Evolutionary conservation across 1,284 basidiomycete species (phyloP), one percentile per base, ranked within the genome.

Genomic region (Sporisorium scitamineum): DNA sequence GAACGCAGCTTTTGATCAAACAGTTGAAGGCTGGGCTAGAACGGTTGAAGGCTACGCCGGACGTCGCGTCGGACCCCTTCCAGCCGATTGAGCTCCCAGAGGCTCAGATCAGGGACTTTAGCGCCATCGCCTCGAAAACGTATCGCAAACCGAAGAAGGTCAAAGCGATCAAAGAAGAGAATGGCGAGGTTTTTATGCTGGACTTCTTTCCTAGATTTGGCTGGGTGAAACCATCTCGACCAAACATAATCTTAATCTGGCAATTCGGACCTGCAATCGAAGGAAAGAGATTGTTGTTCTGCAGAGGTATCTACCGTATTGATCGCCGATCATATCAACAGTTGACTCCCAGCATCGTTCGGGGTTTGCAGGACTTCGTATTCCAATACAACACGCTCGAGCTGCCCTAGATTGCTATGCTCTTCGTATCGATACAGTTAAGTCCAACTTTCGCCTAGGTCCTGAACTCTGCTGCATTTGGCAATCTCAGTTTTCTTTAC

Each of bases 281-380:
- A 16, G 50, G 50, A 44, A 60, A 18, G 27, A 39, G 48, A 8
- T 16, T 60, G 34, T 16, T 44, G 27, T 53, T 60, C 13, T 50
- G 48, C 37, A 32, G 50, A 18, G 58, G 58, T 2, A n/a, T 60
- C 34, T 60, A 39, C 50, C 3, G 16, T 27, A 2, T 60, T 9
- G 39, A 18, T 20, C 3, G 5, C 9, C 0, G 14, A 5, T 18
- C 22, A 11, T 60, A 50, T n/a, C 11, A 27, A 0, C 48, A 18
- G 8, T 20, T 60, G 39, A 53, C 58, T 14, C 20, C 50, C 16
- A 11, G 24, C 3, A 5, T 29, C 3, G 20, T 60, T 18, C 29
- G 27, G 8, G 39, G 52, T 5, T 39, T 54, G 16, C 37, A 8
- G 14, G 29, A 22, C 48, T 52, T 22, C 20, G 2, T 11, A 2